Evolutionary conservation across 1,284 basidiomycete genomes (phyloP), one percentile per base, ranked within the genome.

Genomic region (Boletus mariae): DNA sequence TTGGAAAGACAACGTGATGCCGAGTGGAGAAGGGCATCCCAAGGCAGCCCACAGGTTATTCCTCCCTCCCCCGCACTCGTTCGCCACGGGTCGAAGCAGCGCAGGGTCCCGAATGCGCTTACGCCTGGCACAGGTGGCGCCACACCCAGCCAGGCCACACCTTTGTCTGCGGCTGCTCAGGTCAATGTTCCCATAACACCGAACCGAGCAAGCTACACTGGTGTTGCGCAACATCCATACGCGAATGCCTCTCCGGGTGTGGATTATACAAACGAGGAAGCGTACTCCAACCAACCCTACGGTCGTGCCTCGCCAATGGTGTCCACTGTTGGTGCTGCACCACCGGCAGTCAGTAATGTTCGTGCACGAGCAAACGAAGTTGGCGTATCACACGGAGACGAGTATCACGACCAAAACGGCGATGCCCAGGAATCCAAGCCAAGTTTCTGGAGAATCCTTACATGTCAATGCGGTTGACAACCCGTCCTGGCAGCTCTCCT

Each of bases 301-400:
- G 85, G 85, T 23, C 80, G 84, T 44, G 77, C 80, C 43, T 88
- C 87, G 37, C 86, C 86, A 17, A 90, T 90, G 87, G 78, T 87
- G 49, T 79, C 85, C 35, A 83, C 75, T 55, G 78, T 79, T 45
- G 79, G 77, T 45, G 82, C 82, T 44, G 85, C 79, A 29, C 85
- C 84, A 51, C 86, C 85, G 29, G 85, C 85, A 38, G 69, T 89
- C 55, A 89, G 82, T 68, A 79, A 81, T 60, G 80, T 87, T 54
- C 81, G 86, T 46, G 87, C 85, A 53, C 73, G 75, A 59, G 84
- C 76, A 54, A 86, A 84, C 43, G 83, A 87, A 66, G 73, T 80
- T 32, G 85, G 85, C 47, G 75, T 80, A 53, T 79, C 85, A 46
- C 79, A 83, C 57, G 80, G 79, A 51, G 82, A 78, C 53, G 78